Percentiles rank a stretch among this genome's conserved stretches.
Evolutionary conservation across 257 asterid genomes (phyloP).

Genomic region (Nicotiana attenuata): DNA sequence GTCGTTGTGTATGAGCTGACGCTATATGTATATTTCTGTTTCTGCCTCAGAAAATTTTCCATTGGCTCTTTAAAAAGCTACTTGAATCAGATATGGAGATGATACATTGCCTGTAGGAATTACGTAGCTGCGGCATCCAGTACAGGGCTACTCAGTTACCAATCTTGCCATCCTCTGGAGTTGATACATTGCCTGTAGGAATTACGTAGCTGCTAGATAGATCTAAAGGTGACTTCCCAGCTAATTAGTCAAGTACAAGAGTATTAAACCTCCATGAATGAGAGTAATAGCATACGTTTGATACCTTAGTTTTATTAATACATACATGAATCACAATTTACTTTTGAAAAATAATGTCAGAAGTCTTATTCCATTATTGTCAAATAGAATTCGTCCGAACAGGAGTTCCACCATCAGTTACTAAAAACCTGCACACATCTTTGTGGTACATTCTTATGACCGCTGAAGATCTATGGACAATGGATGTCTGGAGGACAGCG

Average conservation of each 20-base stretch:
- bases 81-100: too few species aligned
- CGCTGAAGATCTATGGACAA: too few species aligned
- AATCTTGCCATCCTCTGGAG: background rate
- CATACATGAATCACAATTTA: too few species aligned
- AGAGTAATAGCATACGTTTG: background rate
- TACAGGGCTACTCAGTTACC: background rate
- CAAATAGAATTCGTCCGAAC: too few species aligned
- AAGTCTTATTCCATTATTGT: too few species aligned
- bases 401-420: too few species aligned
- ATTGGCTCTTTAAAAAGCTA: background rate
- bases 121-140: background rate
- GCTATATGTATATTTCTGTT: background rate
- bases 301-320: too few species aligned
- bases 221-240: background rate
- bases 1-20: slow-evolving; percentile 39
- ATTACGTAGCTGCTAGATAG: background rate
- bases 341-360: too few species aligned
- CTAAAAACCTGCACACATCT: too few species aligned
- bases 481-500: too few species aligned
- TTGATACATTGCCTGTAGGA: background rate
- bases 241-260: background rate
- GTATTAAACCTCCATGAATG: background rate
- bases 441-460: too few species aligned
- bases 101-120: too few species aligned
- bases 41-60: background rate